These are phyloP conservation scores for Curvularia sp. DNA, from an alignment of 2,329 filamentous ascomycete species.

Conservation along the genomic window DNA sequence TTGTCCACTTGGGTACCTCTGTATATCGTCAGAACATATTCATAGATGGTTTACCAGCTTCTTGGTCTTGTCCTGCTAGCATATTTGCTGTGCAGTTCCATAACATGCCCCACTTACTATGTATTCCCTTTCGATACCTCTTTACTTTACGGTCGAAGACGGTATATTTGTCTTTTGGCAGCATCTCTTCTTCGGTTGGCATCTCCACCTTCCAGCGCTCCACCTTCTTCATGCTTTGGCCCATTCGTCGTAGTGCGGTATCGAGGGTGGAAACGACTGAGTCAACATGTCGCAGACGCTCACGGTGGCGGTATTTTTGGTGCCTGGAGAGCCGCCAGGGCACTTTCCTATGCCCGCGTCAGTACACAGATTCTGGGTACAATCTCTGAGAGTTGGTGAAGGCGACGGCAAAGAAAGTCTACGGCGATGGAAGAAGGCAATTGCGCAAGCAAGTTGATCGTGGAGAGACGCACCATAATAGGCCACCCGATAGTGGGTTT, in stretches of 20 bases:
- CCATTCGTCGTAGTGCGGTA: constrained; percentile 74
- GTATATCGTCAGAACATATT: constrained; percentile 50
- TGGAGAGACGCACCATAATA: constrained; percentile 44
- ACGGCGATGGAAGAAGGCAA: not conserved
- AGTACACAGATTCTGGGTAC: constrained; percentile 2
- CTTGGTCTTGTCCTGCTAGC: not conserved
- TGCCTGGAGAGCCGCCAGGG: constrained; percentile 93
- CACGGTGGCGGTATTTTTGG: constrained; percentile 46
- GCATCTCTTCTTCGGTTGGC: constrained; percentile 94
- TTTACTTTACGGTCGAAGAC: constrained; percentile 97
- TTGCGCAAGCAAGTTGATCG: constrained; percentile 1
- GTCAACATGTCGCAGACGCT: constrained; percentile 72
- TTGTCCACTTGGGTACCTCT: constrained; percentile 76
- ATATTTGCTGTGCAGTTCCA: not conserved
- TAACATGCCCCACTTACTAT: constrained; percentile 72
- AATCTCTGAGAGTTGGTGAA: constrained; percentile 15
- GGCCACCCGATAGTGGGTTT: constrained; percentile 50
- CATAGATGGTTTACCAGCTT: not conserved
- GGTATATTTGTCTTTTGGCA: constrained; percentile 96
- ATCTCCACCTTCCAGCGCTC: constrained; percentile 95
- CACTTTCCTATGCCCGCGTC: constrained; percentile 73
- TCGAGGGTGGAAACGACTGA: constrained; percentile 84
- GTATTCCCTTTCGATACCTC: constrained; percentile 94
- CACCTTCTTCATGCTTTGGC: constrained; percentile 75
- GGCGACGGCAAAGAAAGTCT: not conserved